Conservation (phyloP, 345 rosid species). For the Linum trigynum region DNA sequence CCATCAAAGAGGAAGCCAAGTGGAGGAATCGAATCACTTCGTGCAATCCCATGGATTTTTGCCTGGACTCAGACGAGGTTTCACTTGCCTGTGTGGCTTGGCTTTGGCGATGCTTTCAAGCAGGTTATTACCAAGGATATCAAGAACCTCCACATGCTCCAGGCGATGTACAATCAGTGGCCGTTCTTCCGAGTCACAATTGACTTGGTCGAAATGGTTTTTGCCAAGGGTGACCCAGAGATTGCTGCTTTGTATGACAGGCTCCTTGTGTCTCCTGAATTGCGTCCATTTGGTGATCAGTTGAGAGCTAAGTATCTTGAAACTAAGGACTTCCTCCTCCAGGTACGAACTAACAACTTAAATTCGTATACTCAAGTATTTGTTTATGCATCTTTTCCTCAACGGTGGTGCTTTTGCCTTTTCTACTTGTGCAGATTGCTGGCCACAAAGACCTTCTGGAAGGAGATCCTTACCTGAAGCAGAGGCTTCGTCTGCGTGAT, state of each 20-base stretch:
- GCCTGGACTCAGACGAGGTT: slow-evolving; percentile 99
- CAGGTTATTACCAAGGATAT: slow-evolving; percentile 55
- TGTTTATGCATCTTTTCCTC: neutral
- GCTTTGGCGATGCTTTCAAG: slow-evolving; percentile 86
- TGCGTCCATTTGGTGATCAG: slow-evolving; percentile 66
- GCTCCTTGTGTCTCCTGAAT: slow-evolving; percentile 77
- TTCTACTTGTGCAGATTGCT: slow-evolving; percentile 49
- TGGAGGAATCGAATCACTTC: slow-evolving; percentile 90
- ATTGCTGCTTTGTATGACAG: slow-evolving; percentile 79
- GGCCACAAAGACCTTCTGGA: slow-evolving; percentile 94
- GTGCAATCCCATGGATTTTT: slow-evolving; percentile 99
- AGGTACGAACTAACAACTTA: slow-evolving; percentile 33
- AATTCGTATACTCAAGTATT: neutral
- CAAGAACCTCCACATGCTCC: slow-evolving; percentile 74
- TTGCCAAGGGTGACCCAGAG: slow-evolving; percentile 94
- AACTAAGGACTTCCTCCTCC: slow-evolving; percentile 76
- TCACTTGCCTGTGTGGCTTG: slow-evolving; percentile 97
- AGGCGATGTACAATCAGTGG: slow-evolving; percentile 82
- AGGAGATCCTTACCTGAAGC: slow-evolving; percentile 92
- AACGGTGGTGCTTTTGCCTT: neutral
- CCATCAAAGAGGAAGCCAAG: slow-evolving; percentile 95
- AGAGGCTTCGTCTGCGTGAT: slow-evolving; percentile 85
- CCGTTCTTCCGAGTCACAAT: slow-evolving; percentile 94
- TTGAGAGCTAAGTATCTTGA: slow-evolving; percentile 66
- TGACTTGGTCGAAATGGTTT: slow-evolving; percentile 97